Evolutionary conservation across 495 filamentous ascomycete genomes (phyloP), one percentile per base, ranked within the genome.

Genomic region (Monascus purpureus): DNA sequence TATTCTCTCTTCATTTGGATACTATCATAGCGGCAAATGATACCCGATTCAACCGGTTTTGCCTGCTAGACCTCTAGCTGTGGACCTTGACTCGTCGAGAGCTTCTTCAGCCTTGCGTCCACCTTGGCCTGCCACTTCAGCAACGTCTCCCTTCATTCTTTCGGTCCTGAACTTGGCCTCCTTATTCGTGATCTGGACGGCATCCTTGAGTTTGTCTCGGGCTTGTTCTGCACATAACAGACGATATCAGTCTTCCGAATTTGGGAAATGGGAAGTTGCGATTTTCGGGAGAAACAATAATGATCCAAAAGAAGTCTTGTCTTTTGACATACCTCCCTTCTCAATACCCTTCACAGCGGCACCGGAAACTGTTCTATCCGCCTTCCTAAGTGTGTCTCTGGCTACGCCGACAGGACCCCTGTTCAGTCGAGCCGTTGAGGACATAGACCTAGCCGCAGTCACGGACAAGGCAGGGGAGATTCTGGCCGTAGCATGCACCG

Each of bases 291-390:
- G n/a, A n/a, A n/a, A n/a, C n/a, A n/a, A n/a, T n/a, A n/a, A n/a
- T n/a, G n/a, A n/a, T n/a, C n/a, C n/a, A n/a, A n/a, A n/a, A n/a
- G n/a, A n/a, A n/a, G n/a, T n/a, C n/a, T n/a, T n/a, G n/a, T n/a
- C n/a, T 22, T 22, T 9, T 5, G 5, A 63, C 68, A 17, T 61
- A 73, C 65, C 59, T 17, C 71, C 67, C 23, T 53, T 67, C 47
- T 78, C 62, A 37, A 78, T 75, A 14, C 73, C 73, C 60, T 71
- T 71, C 3, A 75, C 66, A 8, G 65, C 65, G 0, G 51, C 64
- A 47, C 71, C 57, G 1, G 68, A 61, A n/a, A 72, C 53, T 3
- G 50, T 52, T 31, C 61, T 50, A 45, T 78, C 71, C 13, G 67
- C 69, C 30, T 55, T 57, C 53, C 77, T 70, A 13, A 68, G 41